phyloP scores from a whole-genome alignment of 495 filamentous ascomycete species.

The Chaetomium cochliodes region DNA sequence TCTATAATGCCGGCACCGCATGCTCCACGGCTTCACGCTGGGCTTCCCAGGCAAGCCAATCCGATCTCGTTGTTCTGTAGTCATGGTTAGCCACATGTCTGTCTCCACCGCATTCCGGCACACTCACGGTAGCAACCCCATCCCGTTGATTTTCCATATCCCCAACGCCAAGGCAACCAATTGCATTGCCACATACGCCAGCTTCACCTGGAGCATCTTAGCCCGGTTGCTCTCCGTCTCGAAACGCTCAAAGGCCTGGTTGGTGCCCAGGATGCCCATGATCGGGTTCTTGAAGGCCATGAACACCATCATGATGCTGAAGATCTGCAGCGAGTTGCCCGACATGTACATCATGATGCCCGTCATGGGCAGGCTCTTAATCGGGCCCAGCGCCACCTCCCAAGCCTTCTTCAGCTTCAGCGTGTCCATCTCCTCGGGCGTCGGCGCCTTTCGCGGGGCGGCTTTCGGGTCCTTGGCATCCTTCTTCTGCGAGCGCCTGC shows the following conservation, averaged over 20 bases:
- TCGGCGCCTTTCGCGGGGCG: conserved; percentile 55
- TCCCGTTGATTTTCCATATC: conserved; percentile 94
- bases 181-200: conserved; percentile 85
- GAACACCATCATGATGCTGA: conserved; percentile 99
- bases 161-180: conserved; percentile 77
- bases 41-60: conserved; percentile 94
- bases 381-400: conserved; percentile 92
- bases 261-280: conserved; percentile 74
- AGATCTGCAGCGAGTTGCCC: conserved; percentile 96
- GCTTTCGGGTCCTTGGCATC: conserved; percentile 46
- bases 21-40: conserved; percentile 73
- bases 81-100: conserved; percentile 27
- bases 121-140: conserved; percentile 78
- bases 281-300: conserved; percentile 98
- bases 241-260: conserved; percentile 79
- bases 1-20: conserved; percentile 58
- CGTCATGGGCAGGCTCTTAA: conserved; percentile 96
- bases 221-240: conserved; percentile 76
- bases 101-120: not conserved
- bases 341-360: conserved; percentile 99
- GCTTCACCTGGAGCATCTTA: conserved; percentile 75
- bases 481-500: conserved; percentile 38
- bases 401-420: conserved; percentile 98
- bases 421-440: conserved; percentile 80
- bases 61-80: conserved; percentile 80